Evolutionary conservation across 257 asterid genomes (phyloP).

Genomic region (Solanum dulcamara): DNA sequence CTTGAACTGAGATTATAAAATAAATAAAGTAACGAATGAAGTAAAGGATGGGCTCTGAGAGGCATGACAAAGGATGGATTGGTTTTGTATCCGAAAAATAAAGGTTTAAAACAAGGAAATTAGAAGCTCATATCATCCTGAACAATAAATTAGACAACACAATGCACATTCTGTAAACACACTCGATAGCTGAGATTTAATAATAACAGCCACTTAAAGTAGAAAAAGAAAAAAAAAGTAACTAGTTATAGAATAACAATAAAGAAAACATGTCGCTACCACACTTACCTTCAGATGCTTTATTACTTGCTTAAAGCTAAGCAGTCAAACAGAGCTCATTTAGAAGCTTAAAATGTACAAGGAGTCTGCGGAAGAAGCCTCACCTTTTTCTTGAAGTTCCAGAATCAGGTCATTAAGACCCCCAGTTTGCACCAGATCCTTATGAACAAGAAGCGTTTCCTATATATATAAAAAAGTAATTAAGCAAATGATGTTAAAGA

Average conservation of each 20-base stretch:
- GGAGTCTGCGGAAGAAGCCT: not conserved
- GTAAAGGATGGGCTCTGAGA: not conserved
- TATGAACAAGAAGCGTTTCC: constrained; percentile 78
- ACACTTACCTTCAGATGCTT: not conserved
- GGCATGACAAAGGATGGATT: not conserved
- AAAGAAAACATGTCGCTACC: not conserved
- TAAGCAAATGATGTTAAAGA: not conserved
- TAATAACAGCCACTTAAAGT: not conserved
- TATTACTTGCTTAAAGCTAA: not conserved
- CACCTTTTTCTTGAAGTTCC: constrained; percentile 67
- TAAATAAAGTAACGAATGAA: not conserved
- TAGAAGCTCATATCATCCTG: not conserved
- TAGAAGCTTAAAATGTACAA: not conserved
- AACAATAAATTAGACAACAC: not conserved
- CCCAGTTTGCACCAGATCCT: constrained; percentile 39
- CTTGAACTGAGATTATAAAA: not conserved
- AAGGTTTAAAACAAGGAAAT: not conserved
- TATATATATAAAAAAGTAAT: constrained; percentile 7
- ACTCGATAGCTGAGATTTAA: not conserved
- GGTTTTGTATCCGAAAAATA: not conserved
- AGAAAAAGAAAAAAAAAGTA: not conserved
- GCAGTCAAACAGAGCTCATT: not conserved
- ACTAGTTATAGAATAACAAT: not conserved
- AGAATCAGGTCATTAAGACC: constrained; percentile 40
- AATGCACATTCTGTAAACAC: not conserved